Evolutionary conservation across 139 green algal species (phyloP).

Genomic region (Auxenochlorella pyrenoidosa): DNA sequence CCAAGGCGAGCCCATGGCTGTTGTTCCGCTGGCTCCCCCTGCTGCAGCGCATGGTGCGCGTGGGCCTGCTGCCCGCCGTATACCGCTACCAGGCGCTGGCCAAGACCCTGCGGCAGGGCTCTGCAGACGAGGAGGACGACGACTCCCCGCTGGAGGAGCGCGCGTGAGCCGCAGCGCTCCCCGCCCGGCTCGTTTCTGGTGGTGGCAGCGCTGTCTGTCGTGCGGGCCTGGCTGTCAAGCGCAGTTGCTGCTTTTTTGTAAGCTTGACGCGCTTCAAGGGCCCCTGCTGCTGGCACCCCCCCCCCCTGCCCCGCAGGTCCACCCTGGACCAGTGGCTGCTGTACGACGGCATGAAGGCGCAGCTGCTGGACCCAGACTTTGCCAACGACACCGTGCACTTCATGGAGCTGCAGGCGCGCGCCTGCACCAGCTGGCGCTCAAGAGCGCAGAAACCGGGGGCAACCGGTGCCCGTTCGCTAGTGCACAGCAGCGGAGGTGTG

Average conservation of each 20-base stretch:
- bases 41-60: slow-evolving; percentile 64
- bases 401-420: slow-evolving; percentile 53
- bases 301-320: not conserved
- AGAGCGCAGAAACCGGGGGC: no score
- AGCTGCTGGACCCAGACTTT: slow-evolving; percentile 56
- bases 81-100: slow-evolving; percentile 36
- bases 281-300: not conserved
- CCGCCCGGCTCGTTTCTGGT: no score
- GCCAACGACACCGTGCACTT: slow-evolving; percentile 55
- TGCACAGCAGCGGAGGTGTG: no score
- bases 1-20: no score
- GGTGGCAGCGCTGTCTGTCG: no score
- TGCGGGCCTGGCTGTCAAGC: no score
- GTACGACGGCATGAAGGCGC: slow-evolving; percentile 50
- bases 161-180: not conserved
- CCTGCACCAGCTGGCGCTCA: no score
- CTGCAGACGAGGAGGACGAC: slow-evolving; percentile 4
- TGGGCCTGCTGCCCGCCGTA: slow-evolving; percentile 63
- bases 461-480: no score
- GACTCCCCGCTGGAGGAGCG: not conserved
- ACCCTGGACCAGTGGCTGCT: slow-evolving; percentile 57
- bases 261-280: no score
- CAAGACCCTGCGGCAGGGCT: slow-evolving; percentile 22
- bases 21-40: no score
- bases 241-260: not conserved